Conservation (phyloP, 441 rosid genomes). For the Kokia cookei region DNA sequence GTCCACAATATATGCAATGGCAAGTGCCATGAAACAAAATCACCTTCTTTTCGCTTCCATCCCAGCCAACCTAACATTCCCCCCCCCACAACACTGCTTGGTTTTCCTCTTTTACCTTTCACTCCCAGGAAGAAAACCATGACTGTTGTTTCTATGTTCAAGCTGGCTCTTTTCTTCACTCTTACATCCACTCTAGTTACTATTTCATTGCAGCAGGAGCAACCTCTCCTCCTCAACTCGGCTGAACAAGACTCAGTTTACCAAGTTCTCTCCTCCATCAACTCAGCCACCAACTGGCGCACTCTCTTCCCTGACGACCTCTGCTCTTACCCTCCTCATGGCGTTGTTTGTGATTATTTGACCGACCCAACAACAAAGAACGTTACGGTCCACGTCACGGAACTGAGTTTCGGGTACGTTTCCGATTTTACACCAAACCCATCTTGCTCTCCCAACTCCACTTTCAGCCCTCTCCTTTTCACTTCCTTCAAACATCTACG, state of each 20-base stretch:
- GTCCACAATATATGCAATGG: not conserved
- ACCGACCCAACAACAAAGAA: conserved; percentile 13
- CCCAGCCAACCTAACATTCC: not conserved
- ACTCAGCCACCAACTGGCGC: conserved; percentile 53
- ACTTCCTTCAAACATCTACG: conserved; percentile 49
- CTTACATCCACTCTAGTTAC: conserved; percentile 2
- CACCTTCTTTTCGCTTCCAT: not conserved
- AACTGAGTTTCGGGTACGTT: conserved; percentile 55
- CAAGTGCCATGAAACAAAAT: not conserved
- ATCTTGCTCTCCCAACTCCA: conserved; percentile 47
- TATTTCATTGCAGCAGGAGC: conserved; percentile 16
- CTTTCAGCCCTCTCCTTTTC: conserved; percentile 47
- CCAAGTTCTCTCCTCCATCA: conserved; percentile 42
- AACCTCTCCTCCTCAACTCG: conserved; percentile 36
- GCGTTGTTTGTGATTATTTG: conserved; percentile 51
- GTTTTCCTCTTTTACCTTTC: not conserved
- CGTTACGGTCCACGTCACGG: conserved; percentile 40
- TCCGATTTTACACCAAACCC: conserved; percentile 61
- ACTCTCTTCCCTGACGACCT: conserved; percentile 51
- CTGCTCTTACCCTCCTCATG: conserved; percentile 62
- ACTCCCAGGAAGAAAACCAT: not conserved
- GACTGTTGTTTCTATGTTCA: conserved; percentile 3
- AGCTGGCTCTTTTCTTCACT: conserved; percentile 8
- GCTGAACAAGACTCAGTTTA: conserved; percentile 51
- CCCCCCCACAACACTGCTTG: not conserved